Evolutionary conservation across 2,329 filamentous ascomycete species (phyloP), one percentile per base, ranked within the genome.

Genomic region (Aspergillus carbonarius): DNA sequence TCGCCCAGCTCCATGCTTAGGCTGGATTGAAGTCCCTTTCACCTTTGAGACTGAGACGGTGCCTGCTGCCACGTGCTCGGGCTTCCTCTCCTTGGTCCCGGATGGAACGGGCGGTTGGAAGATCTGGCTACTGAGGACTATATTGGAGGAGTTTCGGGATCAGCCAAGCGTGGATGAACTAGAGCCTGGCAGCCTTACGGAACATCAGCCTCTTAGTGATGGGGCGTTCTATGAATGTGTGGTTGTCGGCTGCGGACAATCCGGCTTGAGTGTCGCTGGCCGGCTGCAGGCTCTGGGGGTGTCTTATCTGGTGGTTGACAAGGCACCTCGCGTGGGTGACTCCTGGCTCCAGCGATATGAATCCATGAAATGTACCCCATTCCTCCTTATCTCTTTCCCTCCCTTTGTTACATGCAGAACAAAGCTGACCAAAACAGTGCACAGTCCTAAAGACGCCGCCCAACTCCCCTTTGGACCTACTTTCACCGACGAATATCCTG

Each of bases 311-410:
- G 70, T 81, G n/a, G 70, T 82, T 44, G 80, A 82, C 47, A 70
- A 72, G 23, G 77, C 77, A 32, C 66, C 68, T 20, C 63, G 71
- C 0, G 71, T 81, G 4, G 79, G 80, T 1, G 76, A 80, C 54
- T 79, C 77, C 46, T 82, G 80, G 80, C 69, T 70, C 1, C 71
- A 75, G 49, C 70, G 80, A 49, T 82, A 82, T 60, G 75, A 79
- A 39, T 78, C 78, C 18, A 70, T 78, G 8, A 75, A 76, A 12
- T 72, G 51, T 62, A 17, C 15, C 4, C 6, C 12, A 1, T 15
- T 5, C 12, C 13, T 17, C 17, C 5, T 9, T 13, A 32, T 10
- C 6, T 9, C 4, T 13, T 17, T 10, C 8, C 30, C 12, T n/a
- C 7, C n/a, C 13, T n/a, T 9, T 27, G 4, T 32, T 32, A 32